Evolutionary conservation across 1,139 yeast genomes (phyloP), one percentile per base, ranked within the genome.

Genomic region (Geotrichum klebahnii): DNA sequence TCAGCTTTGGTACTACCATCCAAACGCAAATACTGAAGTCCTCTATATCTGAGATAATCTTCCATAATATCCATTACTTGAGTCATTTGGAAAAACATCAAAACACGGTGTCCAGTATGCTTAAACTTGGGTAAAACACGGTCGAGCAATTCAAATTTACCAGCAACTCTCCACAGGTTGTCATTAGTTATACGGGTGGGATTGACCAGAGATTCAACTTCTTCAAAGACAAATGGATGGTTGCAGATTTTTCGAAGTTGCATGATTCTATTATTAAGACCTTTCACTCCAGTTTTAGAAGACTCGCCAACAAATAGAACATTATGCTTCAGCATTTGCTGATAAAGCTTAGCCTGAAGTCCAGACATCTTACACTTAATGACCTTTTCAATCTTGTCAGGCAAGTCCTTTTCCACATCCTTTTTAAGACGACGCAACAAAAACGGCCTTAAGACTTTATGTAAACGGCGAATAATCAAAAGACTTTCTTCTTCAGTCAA

Each of bases 21-120:
- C 55, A 92, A 77, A 65, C 98, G 81, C 75, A 92, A 74, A 62
- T 90, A 92, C 61, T 81, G 80, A 76, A 88, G 71, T 24, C 80
- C 84, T 55, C 82, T 76, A 66, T 79, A 77, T 56, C 96, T 76
- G 65, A 92, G 70, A 66, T 82, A 92, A 70, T 92, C 98, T 69
- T 92, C 98, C 97, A 92, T 92, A 54, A 92, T 92, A 67, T 92
- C 97, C 98, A 92, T 92, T 53, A 92, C 89, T 65, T 88, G 96
- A 0, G 98, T 92, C 98, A 92, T 92, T 70, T 92, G 98, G 75
- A 92, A 92, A 65, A 92, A 92, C 74, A 92, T 86, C 66, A 92
- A 76, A 1, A 92, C 95, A 61, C 97, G 79, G 66, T 92, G 98
- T 2, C 95, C 95, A 5, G 89, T 75, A 0, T 78, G 83, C 61